These are phyloP conservation scores for Postia placenta DNA, from an alignment of 768 basidiomycete genomes.

Conservation along the genomic window DNA sequence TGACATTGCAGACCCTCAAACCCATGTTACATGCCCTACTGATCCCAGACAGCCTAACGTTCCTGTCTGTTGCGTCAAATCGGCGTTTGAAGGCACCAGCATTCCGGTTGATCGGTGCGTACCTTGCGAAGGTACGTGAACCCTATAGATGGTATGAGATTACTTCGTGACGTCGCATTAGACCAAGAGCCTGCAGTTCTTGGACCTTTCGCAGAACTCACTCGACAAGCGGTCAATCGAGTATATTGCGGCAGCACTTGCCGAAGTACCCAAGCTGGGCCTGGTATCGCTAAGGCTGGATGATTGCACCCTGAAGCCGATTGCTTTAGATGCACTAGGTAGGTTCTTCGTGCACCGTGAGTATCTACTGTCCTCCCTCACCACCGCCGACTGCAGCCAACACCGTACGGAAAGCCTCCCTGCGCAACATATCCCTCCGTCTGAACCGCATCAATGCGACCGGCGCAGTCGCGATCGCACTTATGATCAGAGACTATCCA, in stretches of 20 bases:
- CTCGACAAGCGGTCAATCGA: conserved; percentile 85
- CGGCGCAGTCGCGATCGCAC: conserved; percentile 85
- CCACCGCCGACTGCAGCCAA: conserved; percentile 54
- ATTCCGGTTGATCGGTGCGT: conserved; percentile 77
- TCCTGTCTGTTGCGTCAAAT: conserved; percentile 84
- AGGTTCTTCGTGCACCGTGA: conserved; percentile 21
- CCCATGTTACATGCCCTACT: conserved; percentile 86
- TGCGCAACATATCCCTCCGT: conserved; percentile 86
- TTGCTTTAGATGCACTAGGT: conserved; percentile 78
- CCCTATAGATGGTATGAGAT: neutral
- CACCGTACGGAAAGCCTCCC: conserved; percentile 72
- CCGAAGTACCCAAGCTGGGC: conserved; percentile 43
- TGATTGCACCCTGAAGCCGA: conserved; percentile 72
- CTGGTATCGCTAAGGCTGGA: conserved; percentile 83
- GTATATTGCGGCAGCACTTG: conserved; percentile 66
- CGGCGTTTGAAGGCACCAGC: conserved; percentile 69
- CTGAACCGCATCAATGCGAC: conserved; percentile 81
- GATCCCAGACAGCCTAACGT: conserved; percentile 74
- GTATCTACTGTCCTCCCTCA: too few relatives aligned
- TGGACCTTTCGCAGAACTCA: conserved; percentile 83
- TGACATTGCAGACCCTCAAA: conserved; percentile 80
- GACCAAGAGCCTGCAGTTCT: conserved; percentile 75
- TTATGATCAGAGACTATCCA: conserved; percentile 96
- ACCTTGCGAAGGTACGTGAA: conserved; percentile 56
- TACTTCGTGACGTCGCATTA: conserved; percentile 24